Evolutionary conservation across 129 eudicot species (phyloP).

Genomic region (Daucus carota): DNA sequence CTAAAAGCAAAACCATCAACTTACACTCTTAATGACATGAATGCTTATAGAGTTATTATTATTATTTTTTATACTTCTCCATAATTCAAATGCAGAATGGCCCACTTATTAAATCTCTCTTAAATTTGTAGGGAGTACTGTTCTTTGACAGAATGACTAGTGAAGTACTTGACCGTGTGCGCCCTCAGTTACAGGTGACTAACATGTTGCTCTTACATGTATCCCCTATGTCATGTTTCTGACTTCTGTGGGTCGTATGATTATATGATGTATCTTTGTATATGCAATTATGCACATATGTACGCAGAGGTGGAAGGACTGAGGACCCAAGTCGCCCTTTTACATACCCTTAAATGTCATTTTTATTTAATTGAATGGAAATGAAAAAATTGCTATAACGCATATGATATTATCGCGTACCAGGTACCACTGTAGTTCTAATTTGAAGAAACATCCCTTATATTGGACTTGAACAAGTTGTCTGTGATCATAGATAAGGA

Average conservation of each 20-base stretch:
- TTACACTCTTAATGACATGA: background rate
- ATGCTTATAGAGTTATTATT: background rate
- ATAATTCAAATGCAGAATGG: background rate
- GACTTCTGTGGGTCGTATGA: background rate
- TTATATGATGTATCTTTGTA: background rate
- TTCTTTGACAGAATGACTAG: slow-evolving; percentile 90
- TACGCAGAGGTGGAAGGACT: too few species aligned
- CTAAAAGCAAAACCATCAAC: background rate
- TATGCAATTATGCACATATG: background rate
- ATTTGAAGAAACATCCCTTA: background rate
- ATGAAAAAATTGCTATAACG: background rate
- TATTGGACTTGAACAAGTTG: background rate
- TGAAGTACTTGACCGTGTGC: slow-evolving; percentile 66
- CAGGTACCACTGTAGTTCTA: background rate
- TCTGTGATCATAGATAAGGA: background rate
- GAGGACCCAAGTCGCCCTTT: too few species aligned
- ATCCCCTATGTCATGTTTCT: background rate
- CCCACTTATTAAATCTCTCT: background rate
- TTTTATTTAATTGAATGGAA: background rate
- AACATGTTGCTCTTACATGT: background rate
- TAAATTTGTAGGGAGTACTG: slow-evolving; percentile 60
- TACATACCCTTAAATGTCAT: too few species aligned
- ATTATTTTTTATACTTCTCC: background rate
- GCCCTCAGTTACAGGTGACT: slow-evolving; percentile 61
- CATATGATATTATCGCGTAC: background rate